phyloP scores from a whole-genome alignment of 768 basidiomycete genomes.

The Termitomyces sp. region DNA sequence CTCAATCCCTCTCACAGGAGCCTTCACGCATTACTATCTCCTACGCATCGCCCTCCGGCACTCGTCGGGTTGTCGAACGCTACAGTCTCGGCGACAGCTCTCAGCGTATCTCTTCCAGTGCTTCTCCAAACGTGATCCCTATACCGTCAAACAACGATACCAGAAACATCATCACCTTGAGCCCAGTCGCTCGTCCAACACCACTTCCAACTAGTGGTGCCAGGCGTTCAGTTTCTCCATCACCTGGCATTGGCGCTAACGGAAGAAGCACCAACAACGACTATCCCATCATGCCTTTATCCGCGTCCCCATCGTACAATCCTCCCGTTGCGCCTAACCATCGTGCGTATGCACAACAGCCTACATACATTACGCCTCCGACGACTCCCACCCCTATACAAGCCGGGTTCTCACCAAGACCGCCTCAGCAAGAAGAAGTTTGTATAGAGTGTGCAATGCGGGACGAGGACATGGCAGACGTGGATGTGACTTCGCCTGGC shows the following conservation, averaged over 20 bases:
- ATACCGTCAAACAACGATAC: constrained; percentile 24
- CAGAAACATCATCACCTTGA: constrained; percentile 14
- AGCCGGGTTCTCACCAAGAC: constrained; percentile 52
- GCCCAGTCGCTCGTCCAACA: constrained; percentile 20
- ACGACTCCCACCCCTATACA: constrained; percentile 52
- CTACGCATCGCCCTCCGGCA: constrained; percentile 37
- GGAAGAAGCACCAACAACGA: constrained; percentile 23
- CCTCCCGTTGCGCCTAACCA: constrained; percentile 64
- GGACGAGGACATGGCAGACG: constrained; percentile 96
- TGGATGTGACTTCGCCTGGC: constrained; percentile 79
- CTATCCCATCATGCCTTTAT: constrained; percentile 50
- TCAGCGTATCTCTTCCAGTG: constrained; percentile 27
- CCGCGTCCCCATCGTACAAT: constrained; percentile 52
- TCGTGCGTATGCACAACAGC: constrained; percentile 67
- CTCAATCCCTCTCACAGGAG: constrained; percentile 27
- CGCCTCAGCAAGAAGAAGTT: constrained; percentile 64
- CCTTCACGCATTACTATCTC: constrained; percentile 33
- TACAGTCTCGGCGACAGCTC: constrained; percentile 45
- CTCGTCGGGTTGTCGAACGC: constrained; percentile 44
- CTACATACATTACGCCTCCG: constrained; percentile 65
- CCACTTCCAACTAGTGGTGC: constrained; percentile 35
- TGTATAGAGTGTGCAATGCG: constrained; percentile 99
- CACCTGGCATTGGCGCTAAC: constrained; percentile 25
- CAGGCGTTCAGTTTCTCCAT: constrained; percentile 41
- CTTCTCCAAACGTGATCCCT: constrained; percentile 27